Evolutionary conservation across 108 stramenopile genomes (phyloP).

Genomic region (Cyclotella choctawhatcheeana): DNA sequence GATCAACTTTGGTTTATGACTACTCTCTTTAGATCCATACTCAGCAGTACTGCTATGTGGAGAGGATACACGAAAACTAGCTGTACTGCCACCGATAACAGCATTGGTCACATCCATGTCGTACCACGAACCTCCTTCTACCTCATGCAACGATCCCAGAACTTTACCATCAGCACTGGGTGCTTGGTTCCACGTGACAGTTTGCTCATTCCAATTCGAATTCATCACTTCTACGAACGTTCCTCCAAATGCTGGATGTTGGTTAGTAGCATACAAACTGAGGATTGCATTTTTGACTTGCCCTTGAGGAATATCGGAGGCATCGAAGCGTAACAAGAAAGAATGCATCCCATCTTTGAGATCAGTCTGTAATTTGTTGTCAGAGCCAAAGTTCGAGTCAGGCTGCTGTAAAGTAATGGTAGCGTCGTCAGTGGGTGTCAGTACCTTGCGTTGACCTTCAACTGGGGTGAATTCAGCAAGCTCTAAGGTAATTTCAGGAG

Average conservation of each 20-base stretch:
- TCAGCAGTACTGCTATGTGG: conserved; percentile 38
- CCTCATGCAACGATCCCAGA: conserved; percentile 37
- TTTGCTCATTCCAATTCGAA: conserved; percentile 38
- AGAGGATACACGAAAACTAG: conserved; percentile 50
- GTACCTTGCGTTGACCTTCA: conserved; percentile 26
- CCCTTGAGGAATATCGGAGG: conserved; percentile 42
- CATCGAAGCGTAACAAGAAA: conserved; percentile 45
- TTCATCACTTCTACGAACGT: conserved; percentile 40
- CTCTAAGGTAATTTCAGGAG: conserved; percentile 40
- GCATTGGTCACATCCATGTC: conserved; percentile 48
- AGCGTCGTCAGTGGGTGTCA: conserved; percentile 45
- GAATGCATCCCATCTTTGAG: conserved; percentile 38
- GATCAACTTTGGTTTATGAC: conserved; percentile 35
- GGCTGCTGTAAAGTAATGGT: conserved; percentile 31
- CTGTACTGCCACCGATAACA: conserved; percentile 42
- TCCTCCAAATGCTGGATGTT: conserved; percentile 41
- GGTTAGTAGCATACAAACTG: conserved; percentile 36
- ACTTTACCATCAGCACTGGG: conserved; percentile 41
- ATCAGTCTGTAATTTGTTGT: conserved; percentile 26
- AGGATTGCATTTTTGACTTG: conserved; percentile 37
- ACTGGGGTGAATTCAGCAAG: conserved; percentile 27
- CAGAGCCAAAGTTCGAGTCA: conserved; percentile 40
- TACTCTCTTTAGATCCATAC: conserved; percentile 48
- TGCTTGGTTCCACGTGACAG: conserved; percentile 48
- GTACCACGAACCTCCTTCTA: conserved; percentile 48